These are phyloP conservation scores for Ceratocystis eucalypticola DNA, from an alignment of 2,329 filamentous ascomycete genomes.

Conservation along the genomic window DNA sequence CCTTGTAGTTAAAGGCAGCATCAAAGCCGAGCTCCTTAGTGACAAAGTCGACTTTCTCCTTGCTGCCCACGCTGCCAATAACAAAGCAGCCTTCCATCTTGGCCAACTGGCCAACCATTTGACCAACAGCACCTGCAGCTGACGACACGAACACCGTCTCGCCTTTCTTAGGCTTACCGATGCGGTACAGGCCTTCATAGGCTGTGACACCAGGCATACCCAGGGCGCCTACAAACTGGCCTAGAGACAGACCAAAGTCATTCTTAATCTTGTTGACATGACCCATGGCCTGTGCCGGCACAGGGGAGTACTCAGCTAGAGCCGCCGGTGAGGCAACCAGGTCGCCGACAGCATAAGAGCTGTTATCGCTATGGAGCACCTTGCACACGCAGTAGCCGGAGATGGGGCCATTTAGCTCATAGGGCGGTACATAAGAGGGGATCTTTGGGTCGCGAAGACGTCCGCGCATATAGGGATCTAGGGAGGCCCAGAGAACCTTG, in stretches of 20 bases:
- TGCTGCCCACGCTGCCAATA: slow-evolving; percentile 65
- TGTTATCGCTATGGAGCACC: slow-evolving; percentile 55
- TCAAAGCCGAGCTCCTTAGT: slow-evolving; percentile 39
- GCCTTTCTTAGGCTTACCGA: slow-evolving; percentile 49
- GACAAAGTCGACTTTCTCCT: slow-evolving; percentile 63
- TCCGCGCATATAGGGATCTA: slow-evolving; percentile 75
- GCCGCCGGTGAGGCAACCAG: slow-evolving; percentile 44
- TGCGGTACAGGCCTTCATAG: slow-evolving; percentile 53
- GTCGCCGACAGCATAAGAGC: slow-evolving; percentile 53
- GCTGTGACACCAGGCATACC: slow-evolving; percentile 50
- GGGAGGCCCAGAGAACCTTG: slow-evolving; percentile 60
- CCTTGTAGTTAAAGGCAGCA: slow-evolving; percentile 77
- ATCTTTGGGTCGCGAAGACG: slow-evolving; percentile 53
- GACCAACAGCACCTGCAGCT: slow-evolving; percentile 68
- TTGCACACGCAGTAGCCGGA: slow-evolving; percentile 49
- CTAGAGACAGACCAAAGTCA: slow-evolving; percentile 51
- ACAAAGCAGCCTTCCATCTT: slow-evolving; percentile 69
- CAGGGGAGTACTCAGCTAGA: slow-evolving; percentile 54
- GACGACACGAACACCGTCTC: slow-evolving; percentile 73
- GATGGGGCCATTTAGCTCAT: slow-evolving; percentile 49
- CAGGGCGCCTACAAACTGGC: slow-evolving; percentile 59
- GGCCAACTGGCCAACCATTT: slow-evolving; percentile 70
- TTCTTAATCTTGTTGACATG: slow-evolving; percentile 49
- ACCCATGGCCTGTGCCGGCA: slow-evolving; percentile 34
- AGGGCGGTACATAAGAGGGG: slow-evolving; percentile 46